These are phyloP conservation scores for Coemansia brasiliensis DNA, from an alignment of 192 early-diverging fungal genomes.

Conservation along the genomic window DNA sequence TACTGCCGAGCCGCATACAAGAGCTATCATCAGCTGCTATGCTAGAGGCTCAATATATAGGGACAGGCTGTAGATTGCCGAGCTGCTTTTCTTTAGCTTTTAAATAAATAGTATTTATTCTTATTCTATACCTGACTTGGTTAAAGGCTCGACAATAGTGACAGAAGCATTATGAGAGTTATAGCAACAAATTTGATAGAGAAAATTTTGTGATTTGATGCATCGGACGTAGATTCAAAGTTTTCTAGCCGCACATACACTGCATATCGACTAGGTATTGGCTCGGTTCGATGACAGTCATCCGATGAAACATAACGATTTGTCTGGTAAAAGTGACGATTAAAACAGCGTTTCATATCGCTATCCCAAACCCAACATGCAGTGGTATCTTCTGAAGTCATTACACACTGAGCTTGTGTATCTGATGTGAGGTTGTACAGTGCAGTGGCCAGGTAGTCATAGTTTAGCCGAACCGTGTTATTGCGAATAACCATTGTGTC, in stretches of 20 bases:
- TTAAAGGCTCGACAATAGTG: too few relatives aligned
- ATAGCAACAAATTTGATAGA: conserved; percentile 15
- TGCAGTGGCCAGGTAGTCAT: conserved; percentile 19
- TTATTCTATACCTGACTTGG: too few relatives aligned
- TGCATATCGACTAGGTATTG: conserved; percentile 19
- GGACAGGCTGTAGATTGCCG: too few relatives aligned
- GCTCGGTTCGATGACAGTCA: conserved; percentile 19
- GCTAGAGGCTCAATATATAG: too few relatives aligned
- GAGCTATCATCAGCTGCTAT: too few relatives aligned
- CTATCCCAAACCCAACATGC: conserved; percentile 48
- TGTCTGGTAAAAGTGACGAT: conserved; percentile 14
- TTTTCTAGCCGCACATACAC: conserved; percentile 26
- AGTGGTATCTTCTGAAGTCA: conserved; percentile 30
- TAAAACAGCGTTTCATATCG: conserved; percentile 14
- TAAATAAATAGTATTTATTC: too few relatives aligned
- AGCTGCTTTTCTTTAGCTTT: too few relatives aligned
- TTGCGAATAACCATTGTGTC: conserved; percentile 34
- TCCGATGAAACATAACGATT: conserved; percentile 14
- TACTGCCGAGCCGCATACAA: too few relatives aligned
- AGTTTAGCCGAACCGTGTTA: conserved; percentile 25
- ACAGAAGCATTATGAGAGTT: conserved; percentile 3
- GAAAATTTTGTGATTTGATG: background rate
- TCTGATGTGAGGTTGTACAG: conserved; percentile 26
- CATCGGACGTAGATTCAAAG: conserved; percentile 11
- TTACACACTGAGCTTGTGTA: conserved; percentile 48